Evolutionary conservation across 345 rosid genomes (phyloP), one percentile per base, ranked within the genome.

Genomic region (Eucalyptus pumila): DNA sequence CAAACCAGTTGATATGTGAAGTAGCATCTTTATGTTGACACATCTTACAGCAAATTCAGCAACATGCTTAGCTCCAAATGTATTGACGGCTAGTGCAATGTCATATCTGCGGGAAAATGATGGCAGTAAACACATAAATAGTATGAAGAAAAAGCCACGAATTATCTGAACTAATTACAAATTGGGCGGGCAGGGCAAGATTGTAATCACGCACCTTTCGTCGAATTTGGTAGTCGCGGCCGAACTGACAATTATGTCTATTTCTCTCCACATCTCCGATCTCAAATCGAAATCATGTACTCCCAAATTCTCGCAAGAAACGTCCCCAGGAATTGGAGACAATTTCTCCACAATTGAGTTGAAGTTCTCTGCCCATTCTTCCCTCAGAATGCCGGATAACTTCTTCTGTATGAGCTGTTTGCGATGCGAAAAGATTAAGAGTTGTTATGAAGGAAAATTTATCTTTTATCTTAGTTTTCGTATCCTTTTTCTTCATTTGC

Each of bases 51-150:
- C 95, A 86, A 96, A 96, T 89, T 91, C 90, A 23, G 91, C 85
- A 40, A 95, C 94, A 89, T 95, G 87, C 86, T 91, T 93, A 21
- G 95, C 95, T 86, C 98, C 96, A 86, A 94, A 72, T 52, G 98
- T 93, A 88, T 96, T 95, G 85, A 95, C 89, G 30, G 87, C 92
- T 85, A 95, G 92, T 27, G 96, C 94, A 83, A 93, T 93, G 89
- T 96, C 97, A 37, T 92, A 93, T 72, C 94, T 91, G 80, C 86
- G 9, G 42, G 44, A 40, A 14, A 42, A 23, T 62, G 30, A 15
- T 40, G 37, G 37, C 11, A 40, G 12, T 42, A 42, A 17, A 37
- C 67, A 6, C 12, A 32, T 51, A 69, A 15, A 32, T 15, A 32
- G 44, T 26, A 37, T 37, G 45, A 10, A 37, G 81, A 72, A 72